Conservation (phyloP, 495 filamentous ascomycete genomes). For the Penicillium ochrochloron region DNA sequence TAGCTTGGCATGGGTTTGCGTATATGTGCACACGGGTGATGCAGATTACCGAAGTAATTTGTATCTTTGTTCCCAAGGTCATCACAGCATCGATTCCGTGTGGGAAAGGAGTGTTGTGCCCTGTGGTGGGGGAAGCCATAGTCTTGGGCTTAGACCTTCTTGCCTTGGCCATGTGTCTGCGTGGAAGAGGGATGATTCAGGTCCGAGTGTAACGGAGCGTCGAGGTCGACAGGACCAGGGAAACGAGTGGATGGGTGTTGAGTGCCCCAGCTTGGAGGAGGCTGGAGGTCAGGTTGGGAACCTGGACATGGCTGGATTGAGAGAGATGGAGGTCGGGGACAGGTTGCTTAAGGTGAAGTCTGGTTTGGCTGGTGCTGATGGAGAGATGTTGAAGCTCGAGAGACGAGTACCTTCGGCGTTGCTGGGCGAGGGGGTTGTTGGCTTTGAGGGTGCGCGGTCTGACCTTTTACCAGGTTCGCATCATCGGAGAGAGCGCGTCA, state of each 20-base stretch:
- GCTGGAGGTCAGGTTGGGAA: constrained; percentile 1
- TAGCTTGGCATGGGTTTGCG: constrained; percentile 22
- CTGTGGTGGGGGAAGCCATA: constrained; percentile 15
- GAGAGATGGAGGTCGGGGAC: neutral
- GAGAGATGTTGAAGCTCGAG: neutral
- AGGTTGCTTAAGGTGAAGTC: neutral
- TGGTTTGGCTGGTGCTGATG: neutral
- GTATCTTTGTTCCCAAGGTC: constrained; percentile 10
- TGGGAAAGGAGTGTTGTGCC: constrained; percentile 1
- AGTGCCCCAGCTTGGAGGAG: neutral
- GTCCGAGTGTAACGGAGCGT: constrained; percentile 3
- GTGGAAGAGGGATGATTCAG: constrained; percentile 13
- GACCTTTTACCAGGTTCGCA: constrained; percentile 69
- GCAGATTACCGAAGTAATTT: neutral
- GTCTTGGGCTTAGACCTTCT: constrained; percentile 19
- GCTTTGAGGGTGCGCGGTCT: constrained; percentile 43
- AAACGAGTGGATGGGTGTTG: constrained; percentile 5
- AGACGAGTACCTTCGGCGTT: constrained; percentile 32
- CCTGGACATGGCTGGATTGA: neutral
- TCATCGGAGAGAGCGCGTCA: constrained; percentile 52
- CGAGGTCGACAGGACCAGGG: neutral
- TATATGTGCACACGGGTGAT: constrained; percentile 10
- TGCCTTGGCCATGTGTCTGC: constrained; percentile 37
- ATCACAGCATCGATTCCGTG: neutral
- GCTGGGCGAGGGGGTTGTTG: constrained; percentile 15